phyloP scores from a whole-genome alignment of 2,329 filamentous ascomycete genomes.

The Nannizziopsis barbatae region DNA sequence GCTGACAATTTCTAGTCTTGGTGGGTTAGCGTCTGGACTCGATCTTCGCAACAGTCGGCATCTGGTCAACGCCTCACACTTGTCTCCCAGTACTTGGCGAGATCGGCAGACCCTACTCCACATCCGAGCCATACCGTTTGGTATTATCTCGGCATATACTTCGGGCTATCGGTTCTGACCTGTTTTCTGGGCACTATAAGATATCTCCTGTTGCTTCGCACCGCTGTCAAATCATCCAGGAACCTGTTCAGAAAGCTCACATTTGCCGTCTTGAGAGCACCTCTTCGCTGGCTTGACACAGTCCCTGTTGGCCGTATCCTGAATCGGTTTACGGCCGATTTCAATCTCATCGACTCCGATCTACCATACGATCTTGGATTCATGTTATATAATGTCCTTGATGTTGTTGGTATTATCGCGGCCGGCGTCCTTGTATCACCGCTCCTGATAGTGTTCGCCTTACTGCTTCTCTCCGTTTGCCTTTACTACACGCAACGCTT shows the following conservation, averaged over 20 bases:
- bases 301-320: constrained; percentile 65
- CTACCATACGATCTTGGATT: constrained; percentile 54
- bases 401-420: constrained; percentile 53
- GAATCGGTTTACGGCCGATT: constrained; percentile 69
- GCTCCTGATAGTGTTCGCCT: constrained; percentile 52
- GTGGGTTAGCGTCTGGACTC: constrained; percentile 40
- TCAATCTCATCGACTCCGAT: constrained; percentile 59
- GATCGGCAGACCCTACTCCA: neutral
- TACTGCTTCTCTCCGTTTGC: constrained; percentile 47
- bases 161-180: constrained; percentile 47
- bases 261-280: constrained; percentile 56
- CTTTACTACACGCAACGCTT: constrained; percentile 51
- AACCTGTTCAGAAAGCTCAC: constrained; percentile 56
- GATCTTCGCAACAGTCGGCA: constrained; percentile 20
- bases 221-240: constrained; percentile 58
- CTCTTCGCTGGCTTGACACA: constrained; percentile 69
- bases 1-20: constrained; percentile 26
- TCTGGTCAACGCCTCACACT: constrained; percentile 12
- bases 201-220: constrained; percentile 53
- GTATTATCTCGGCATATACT: constrained; percentile 60
- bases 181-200: constrained; percentile 51
- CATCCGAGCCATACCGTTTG: constrained; percentile 28
- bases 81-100: constrained; percentile 12
- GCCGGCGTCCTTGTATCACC: constrained; percentile 58
- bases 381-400: constrained; percentile 49